Evolutionary conservation across 2,329 filamentous ascomycete genomes (phyloP).

Genomic region (Balansia obtecta): DNA sequence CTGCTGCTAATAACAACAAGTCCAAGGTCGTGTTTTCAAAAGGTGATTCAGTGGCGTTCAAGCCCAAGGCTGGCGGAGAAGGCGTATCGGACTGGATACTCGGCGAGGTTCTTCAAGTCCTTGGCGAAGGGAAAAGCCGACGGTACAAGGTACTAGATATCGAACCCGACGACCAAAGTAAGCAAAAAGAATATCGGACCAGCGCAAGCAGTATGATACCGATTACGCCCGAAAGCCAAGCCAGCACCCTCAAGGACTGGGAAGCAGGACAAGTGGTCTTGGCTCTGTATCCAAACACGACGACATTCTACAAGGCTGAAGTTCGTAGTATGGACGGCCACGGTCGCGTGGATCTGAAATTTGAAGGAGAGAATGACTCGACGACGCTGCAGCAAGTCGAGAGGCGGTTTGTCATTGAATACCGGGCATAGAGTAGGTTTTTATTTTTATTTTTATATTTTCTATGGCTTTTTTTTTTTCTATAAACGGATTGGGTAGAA

Average conservation of each 20-base stretch:
- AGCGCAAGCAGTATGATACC: constrained; percentile 66
- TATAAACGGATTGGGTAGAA: too few relatives aligned
- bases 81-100: constrained; percentile 54
- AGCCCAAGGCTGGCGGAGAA: constrained; percentile 42
- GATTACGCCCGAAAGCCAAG: constrained; percentile 46
- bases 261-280: constrained; percentile 60
- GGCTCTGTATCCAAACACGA: constrained; percentile 71
- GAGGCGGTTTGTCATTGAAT: constrained; percentile 64
- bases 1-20: constrained; percentile 15
- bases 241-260: constrained; percentile 42
- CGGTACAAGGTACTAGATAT: constrained; percentile 72
- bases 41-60: constrained; percentile 55
- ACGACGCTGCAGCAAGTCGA: constrained; percentile 67
- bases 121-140: constrained; percentile 64
- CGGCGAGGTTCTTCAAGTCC: constrained; percentile 63
- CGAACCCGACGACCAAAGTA: constrained; percentile 58
- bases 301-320: constrained; percentile 75
- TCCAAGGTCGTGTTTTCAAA: constrained; percentile 46
- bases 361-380: constrained; percentile 66
- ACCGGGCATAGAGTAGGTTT: constrained; percentile 27
- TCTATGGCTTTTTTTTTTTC: too few relatives aligned
- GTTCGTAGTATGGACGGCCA: constrained; percentile 56
- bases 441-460: too few relatives aligned
- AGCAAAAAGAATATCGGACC: constrained; percentile 56
- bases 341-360: constrained; percentile 52